Conservation (phyloP, 257 asterid species). For the Cinchona pubescens region DNA sequence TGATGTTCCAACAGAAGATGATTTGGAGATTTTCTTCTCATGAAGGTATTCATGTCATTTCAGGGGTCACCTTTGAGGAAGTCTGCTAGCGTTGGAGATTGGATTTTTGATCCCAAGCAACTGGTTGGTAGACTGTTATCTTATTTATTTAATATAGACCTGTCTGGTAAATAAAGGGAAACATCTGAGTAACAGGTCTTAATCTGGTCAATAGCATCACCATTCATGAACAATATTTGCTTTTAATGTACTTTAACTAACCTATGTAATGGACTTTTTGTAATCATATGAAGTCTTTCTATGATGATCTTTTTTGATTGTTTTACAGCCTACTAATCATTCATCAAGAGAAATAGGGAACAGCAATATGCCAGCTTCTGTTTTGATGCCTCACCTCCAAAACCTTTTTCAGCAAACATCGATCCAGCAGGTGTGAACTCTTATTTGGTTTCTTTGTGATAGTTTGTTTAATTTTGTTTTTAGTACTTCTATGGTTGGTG, state of each 20-base stretch:
- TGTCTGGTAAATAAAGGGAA: neutral
- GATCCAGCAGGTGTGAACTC: slow-evolving; percentile 66
- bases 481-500: neutral
- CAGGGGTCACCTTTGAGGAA: slow-evolving; percentile 89
- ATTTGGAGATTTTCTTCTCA: slow-evolving; percentile 23
- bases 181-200: neutral
- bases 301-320: slow-evolving; percentile 18
- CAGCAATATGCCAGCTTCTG: slow-evolving; percentile 61
- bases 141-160: neutral
- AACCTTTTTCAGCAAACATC: slow-evolving; percentile 95
- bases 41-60: slow-evolving; percentile 28
- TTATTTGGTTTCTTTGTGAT: slow-evolving; percentile 4
- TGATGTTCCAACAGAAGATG: slow-evolving; percentile 24
- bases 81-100: slow-evolving; percentile 92
- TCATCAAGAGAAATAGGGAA: slow-evolving; percentile 56
- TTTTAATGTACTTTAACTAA: slow-evolving; percentile 4
- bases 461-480: neutral
- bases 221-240: neutral
- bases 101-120: slow-evolving; percentile 77
- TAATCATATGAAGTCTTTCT: neutral
- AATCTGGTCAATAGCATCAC: neutral
- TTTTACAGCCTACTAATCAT: slow-evolving; percentile 63
- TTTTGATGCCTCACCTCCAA: slow-evolving; percentile 93
- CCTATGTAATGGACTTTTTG: slow-evolving; percentile 11
- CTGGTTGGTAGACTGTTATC: slow-evolving; percentile 48